Conservation (phyloP, 768 basidiomycete genomes). For the Pleurotus cornucopiae region DNA sequence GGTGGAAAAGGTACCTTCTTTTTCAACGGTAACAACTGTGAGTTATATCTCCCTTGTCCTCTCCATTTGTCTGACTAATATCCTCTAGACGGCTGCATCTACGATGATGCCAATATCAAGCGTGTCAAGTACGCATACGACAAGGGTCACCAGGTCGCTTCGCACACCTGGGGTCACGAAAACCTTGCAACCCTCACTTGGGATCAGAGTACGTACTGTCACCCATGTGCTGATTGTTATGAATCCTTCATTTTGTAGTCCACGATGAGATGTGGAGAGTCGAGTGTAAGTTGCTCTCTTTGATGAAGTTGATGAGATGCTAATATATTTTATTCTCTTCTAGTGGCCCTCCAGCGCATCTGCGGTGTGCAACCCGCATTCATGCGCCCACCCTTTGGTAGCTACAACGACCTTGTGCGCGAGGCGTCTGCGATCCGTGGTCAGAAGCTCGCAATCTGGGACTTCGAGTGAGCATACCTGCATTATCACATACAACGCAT, state of each 20-base stretch:
- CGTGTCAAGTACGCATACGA: slow-evolving; percentile 19
- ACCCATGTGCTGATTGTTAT: not conserved
- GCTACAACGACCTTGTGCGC: slow-evolving; percentile 28
- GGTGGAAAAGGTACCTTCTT: slow-evolving; percentile 31
- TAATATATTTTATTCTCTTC: not conserved
- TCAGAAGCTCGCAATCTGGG: slow-evolving; percentile 26
- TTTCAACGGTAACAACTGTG: slow-evolving; percentile 15
- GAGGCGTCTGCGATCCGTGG: slow-evolving; percentile 17
- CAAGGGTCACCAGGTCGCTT: slow-evolving; percentile 24
- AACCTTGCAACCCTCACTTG: slow-evolving; percentile 19
- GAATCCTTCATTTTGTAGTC: slow-evolving; percentile 9
- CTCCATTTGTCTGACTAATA: not conserved
- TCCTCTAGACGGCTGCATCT: slow-evolving; percentile 24
- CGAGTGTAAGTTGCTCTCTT: slow-evolving; percentile 13
- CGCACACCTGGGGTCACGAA: slow-evolving; percentile 28
- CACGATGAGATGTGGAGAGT: slow-evolving; percentile 19
- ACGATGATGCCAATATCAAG: slow-evolving; percentile 14
- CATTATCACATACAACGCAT: not conserved
- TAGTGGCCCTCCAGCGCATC: slow-evolving; percentile 25
- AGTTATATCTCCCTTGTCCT: not conserved
- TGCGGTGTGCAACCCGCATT: slow-evolving; percentile 30
- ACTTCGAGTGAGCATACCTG: slow-evolving; percentile 25
- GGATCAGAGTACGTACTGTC: slow-evolving; percentile 16
- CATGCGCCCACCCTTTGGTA: slow-evolving; percentile 36
- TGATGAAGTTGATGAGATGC: not conserved